Evolutionary conservation across 1,139 yeast genomes (phyloP).

Genomic region (Citeromyces hawaiiensis): DNA sequence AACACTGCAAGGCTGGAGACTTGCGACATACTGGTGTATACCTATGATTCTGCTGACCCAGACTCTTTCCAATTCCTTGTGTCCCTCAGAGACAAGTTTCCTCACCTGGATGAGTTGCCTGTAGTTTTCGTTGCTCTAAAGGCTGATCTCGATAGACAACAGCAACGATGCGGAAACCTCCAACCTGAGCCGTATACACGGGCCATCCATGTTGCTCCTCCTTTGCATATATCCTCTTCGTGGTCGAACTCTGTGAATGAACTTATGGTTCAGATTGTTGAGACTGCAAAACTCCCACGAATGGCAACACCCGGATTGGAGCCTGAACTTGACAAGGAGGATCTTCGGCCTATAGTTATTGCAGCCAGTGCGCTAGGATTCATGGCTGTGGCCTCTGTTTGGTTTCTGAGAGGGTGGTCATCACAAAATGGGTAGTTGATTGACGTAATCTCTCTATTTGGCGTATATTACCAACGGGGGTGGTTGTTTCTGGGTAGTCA

Average conservation of each 20-base stretch:
- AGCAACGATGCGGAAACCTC: constrained; percentile 58
- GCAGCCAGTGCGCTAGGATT: constrained; percentile 60
- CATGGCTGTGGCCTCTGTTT: constrained; percentile 41
- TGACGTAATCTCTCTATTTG: too few relatives aligned
- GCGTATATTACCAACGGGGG: too few relatives aligned
- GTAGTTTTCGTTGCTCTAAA: constrained; percentile 82
- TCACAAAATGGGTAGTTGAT: constrained; percentile 9
- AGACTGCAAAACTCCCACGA: constrained; percentile 74
- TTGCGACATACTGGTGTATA: constrained; percentile 82
- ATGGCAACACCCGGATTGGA: constrained; percentile 73
- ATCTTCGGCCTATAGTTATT: constrained; percentile 36
- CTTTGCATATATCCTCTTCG: constrained; percentile 74
- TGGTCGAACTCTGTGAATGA: constrained; percentile 87
- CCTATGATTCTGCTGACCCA: constrained; percentile 92
- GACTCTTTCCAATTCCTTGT: constrained; percentile 81
- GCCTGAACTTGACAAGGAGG: constrained; percentile 44
- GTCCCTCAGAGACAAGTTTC: constrained; percentile 46
- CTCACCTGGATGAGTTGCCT: constrained; percentile 57
- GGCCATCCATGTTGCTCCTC: constrained; percentile 53
- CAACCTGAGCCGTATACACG: constrained; percentile 86
- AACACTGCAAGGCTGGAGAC: constrained; percentile 61
- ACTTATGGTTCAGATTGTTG: constrained; percentile 74
- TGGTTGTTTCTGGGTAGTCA: too few relatives aligned
- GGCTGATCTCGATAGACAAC: constrained; percentile 92
- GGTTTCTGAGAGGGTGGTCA: constrained; percentile 38